Evolutionary conservation across 371 early-diverging fungal species (phyloP), one percentile per base, ranked within the genome.

Genomic region (Umbelopsis sp.): DNA sequence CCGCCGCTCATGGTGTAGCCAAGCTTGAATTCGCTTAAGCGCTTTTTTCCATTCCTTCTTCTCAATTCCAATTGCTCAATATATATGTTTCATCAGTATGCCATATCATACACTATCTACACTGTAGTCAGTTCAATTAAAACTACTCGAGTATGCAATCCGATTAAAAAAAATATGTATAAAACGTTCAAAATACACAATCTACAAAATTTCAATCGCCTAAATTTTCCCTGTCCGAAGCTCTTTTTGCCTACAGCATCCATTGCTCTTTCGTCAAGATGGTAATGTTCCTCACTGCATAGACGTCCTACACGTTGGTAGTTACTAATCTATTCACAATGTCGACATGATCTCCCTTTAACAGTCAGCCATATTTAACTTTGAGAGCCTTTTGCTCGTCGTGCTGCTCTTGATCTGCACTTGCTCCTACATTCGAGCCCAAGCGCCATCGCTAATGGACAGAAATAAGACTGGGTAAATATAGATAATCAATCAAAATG

Each of bases 361-460:
- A 65, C 77, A 90, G 92, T 86, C 90, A 48, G 94, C 94, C 51
- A 83, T 96, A 46, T 92, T 93, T 70, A 88, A 93, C 77, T 92
- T 96, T 68, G 85, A 91, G 65, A 87, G 92, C 32, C 79, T 94
- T 44, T 74, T 94, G n/a, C 80, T 92, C 44, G 87, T 92, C 18
- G 75, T 93, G 48, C 75, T 94, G 41, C 81, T 94, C 5, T 67
- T 89, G 45, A 87, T 94, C 52, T 93, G 94, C 76, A 93, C 94
- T 5, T 87, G 89, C 76, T 90, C 94, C 22, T 93, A 92, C 74
- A 73, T 92, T 25, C 82, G 89, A 32, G 87, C 88, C 29, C 90
- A 90, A 73, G 88, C 91, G 67, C 94, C 95, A 22, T 86, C 91
- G 8, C 71, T 92, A 32, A 50, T 93, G 11, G 87, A 89, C 72